phyloP scores from a whole-genome alignment of 805 yeast species.

The Zygoascus ofunaensis region DNA sequence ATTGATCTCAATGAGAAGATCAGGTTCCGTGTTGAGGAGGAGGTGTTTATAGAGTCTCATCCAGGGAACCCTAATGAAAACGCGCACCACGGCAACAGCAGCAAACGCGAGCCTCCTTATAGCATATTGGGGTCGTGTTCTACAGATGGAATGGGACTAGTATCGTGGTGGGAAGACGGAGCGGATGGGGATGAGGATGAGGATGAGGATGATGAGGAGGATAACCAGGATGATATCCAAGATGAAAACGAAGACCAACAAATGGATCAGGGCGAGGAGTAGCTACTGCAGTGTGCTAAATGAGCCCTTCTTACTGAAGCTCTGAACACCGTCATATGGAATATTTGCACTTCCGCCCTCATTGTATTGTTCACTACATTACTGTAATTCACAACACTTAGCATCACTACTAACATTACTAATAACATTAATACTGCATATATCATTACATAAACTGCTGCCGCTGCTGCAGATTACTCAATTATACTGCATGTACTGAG shows the following conservation, averaged over 20 bases:
- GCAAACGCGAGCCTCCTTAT: constrained; percentile 57
- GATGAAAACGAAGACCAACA: neutral
- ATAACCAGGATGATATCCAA: neutral
- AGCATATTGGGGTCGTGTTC: constrained; percentile 84
- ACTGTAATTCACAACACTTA: too few relatives aligned
- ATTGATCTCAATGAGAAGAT: constrained; percentile 87
- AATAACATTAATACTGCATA: neutral
- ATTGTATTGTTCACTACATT: too few relatives aligned
- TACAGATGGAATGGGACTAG: constrained; percentile 93
- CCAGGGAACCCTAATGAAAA: constrained; percentile 52
- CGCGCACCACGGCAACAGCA: constrained; percentile 7
- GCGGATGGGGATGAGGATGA: constrained; percentile 1
- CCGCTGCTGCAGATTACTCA: too few relatives aligned
- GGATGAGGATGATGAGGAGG: neutral
- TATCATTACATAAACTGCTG: neutral
- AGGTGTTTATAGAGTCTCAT: constrained; percentile 71
- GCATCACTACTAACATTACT: neutral
- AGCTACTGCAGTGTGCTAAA: too few relatives aligned
- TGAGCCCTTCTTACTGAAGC: too few relatives aligned
- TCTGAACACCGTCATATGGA: too few relatives aligned
- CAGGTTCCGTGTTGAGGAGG: constrained; percentile 85
- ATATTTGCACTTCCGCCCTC: too few relatives aligned
- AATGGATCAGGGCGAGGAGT: too few relatives aligned
- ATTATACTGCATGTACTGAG: constrained; percentile 98
- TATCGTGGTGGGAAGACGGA: constrained; percentile 84